Evolutionary conservation across 345 rosid species (phyloP).

Genomic region (Turnera subulata): DNA sequence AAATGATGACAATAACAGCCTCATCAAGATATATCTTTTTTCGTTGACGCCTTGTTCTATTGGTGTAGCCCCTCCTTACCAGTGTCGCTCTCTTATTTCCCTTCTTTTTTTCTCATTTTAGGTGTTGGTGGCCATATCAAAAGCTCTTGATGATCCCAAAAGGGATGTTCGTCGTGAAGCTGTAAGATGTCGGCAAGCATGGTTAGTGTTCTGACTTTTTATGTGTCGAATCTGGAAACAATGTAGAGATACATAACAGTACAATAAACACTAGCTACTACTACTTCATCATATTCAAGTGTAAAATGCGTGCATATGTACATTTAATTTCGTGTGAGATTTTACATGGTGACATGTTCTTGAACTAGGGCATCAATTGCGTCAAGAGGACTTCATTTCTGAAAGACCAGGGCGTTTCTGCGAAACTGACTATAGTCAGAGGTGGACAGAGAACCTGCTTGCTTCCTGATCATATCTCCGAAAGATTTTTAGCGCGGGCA

Average conservation of each 20-base stretch:
- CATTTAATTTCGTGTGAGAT: not conserved
- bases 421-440: not conserved
- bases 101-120: slow-evolving; percentile 10
- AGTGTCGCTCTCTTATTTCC: not conserved
- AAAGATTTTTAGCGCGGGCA: no score
- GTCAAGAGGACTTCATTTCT: slow-evolving; percentile 30
- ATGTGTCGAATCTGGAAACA: not conserved
- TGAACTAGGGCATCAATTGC: slow-evolving; percentile 40
- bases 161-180: slow-evolving; percentile 83
- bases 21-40: no score
- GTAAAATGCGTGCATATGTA: not conserved
- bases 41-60: not conserved
- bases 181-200: slow-evolving; percentile 69
- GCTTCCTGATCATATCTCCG: not conserved
- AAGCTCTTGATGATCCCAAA: slow-evolving; percentile 79
- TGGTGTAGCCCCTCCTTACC: not conserved
- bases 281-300: not conserved
- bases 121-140: slow-evolving; percentile 58
- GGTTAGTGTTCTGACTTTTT: slow-evolving; percentile 39
- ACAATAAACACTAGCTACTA: not conserved
- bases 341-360: not conserved
- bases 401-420: slow-evolving; percentile 3
- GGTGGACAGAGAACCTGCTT: not conserved
- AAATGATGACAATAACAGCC: not conserved
- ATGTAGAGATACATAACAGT: no score